Evolutionary conservation across 768 basidiomycete species (phyloP), one percentile per base, ranked within the genome.

Genomic region (Phanerochaete sordida): DNA sequence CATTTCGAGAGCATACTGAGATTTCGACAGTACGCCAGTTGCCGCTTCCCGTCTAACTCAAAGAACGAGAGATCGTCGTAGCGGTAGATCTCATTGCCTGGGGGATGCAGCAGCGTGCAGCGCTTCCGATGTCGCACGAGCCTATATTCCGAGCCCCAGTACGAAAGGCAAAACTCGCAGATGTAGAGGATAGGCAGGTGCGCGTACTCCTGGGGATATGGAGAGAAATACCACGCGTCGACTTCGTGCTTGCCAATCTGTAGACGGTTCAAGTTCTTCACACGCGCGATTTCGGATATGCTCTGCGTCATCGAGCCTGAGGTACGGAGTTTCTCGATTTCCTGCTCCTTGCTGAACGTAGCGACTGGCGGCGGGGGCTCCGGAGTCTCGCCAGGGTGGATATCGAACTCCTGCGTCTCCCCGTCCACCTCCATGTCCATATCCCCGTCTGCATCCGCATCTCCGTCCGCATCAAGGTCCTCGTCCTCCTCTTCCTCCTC

Each of bases 141-240:
- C 90, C 95, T 95, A 77, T 95, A 87, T 46, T 82, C 83, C 15
- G 93, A 93, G 30, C 91, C 91, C 75, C 87, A 98, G 78, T 90
- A 99, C 35, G 87, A 88, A 49, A 98, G 83, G 73, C 97, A 99
- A 79, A 96, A 96, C 76, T 99, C 96, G 87, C 97, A 99, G 71
- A 99, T 87, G 81, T 95, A 98, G 47, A 99, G 82, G 62, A 95
- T 78, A 21, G 95, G 94, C 27, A 96, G 85, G 74, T 98, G 92
- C 47, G 97, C 94, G 77, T 93, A 98, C 77, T 98, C 97, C 76
- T 93, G 90, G 12, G 97, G 97, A 77, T 98, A 99, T 24, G 97
- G 97, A 68, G 92, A 95, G 81, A 98, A 98, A 75, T 99, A 99
- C 97, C 97, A 99, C n/a, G 97, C 90, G 67, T 99, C 97, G 66